Evolutionary conservation across 2,329 filamentous ascomycete species (phyloP).

Genomic region (Coniella lustricola): DNA sequence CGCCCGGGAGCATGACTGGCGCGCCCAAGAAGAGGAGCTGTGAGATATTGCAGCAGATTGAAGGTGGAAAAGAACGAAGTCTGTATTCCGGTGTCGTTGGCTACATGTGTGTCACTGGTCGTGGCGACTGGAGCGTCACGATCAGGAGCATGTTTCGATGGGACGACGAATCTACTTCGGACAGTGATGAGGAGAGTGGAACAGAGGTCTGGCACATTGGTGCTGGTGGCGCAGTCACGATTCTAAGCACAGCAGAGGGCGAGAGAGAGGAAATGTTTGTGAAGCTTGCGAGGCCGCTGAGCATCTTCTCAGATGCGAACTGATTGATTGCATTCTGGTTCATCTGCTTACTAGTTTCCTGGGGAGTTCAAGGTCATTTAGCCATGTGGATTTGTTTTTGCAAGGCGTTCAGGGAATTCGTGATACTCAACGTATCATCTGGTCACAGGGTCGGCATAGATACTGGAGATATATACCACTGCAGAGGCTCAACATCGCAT

Average conservation of each 20-base stretch:
- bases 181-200: constrained; percentile 23
- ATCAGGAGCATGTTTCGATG: constrained; percentile 76
- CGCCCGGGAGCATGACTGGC: constrained; percentile 93
- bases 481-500: constrained; percentile 19
- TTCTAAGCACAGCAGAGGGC: constrained; percentile 68
- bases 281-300: constrained; percentile 56
- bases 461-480: constrained; percentile 4
- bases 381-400: not conserved
- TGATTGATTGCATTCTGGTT: constrained; percentile 1
- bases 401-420: constrained; percentile 9
- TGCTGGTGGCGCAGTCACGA: constrained; percentile 85
- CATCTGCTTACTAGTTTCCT: not conserved
- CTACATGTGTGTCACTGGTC: constrained; percentile 79
- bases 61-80: constrained; percentile 56
- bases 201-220: constrained; percentile 72
- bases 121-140: constrained; percentile 84
- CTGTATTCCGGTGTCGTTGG: constrained; percentile 86
- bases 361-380: not conserved
- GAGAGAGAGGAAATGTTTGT: constrained; percentile 90
- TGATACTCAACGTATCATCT: constrained; percentile 22
- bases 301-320: constrained; percentile 35
- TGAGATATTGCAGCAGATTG: constrained; percentile 67
- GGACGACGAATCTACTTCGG: constrained; percentile 53
- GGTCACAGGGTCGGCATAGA: constrained; percentile 14
- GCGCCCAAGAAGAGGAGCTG: constrained; percentile 92